Conservation (phyloP, 169 alveolate genomes). For the Plasmodium gonderi region DNA sequence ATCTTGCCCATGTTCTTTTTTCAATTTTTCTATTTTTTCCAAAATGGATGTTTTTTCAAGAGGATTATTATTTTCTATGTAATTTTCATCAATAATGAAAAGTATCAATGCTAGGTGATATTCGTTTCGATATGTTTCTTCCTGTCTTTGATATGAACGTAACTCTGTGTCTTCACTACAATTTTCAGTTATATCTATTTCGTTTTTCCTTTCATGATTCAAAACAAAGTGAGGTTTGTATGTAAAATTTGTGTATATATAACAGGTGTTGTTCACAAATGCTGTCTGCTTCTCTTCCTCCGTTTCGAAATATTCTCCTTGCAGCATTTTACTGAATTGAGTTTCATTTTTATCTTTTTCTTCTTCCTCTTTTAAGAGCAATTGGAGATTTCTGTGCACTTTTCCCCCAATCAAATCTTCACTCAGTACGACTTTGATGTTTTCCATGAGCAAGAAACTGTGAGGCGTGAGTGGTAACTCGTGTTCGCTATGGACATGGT, state of each 20-base stretch:
- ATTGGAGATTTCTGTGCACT: background rate
- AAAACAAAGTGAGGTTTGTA: constrained; percentile 61
- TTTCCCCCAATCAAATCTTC: constrained; percentile 30
- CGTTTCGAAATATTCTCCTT: background rate
- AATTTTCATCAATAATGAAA: constrained; percentile 29
- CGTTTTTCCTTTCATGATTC: constrained; percentile 4
- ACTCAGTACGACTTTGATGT: constrained; percentile 40
- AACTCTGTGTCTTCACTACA: background rate
- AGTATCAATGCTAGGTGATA: constrained; percentile 51
- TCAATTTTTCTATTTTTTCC: constrained; percentile 27
- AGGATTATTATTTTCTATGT: constrained; percentile 14
- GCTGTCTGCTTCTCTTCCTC: background rate
- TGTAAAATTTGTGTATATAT: constrained; percentile 36
- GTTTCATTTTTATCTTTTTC: constrained; percentile 38
- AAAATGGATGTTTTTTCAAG: background rate
- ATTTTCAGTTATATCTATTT: background rate
- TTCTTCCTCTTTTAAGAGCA: constrained; percentile 22
- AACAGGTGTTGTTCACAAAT: constrained; percentile 9
- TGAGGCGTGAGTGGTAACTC: background rate
- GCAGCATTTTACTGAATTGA: constrained; percentile 28
- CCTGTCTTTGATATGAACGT: background rate
- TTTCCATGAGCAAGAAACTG: constrained; percentile 17
- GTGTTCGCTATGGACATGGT: background rate
- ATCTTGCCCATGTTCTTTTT: constrained; percentile 30
- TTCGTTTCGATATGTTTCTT: background rate